A percentile compares a stretch with the other conserved stretches of the same genome.
These are phyloP conservation scores for Neonothopanus nambi DNA, from an alignment of 1,284 basidiomycete genomes.

Conservation along the genomic window DNA sequence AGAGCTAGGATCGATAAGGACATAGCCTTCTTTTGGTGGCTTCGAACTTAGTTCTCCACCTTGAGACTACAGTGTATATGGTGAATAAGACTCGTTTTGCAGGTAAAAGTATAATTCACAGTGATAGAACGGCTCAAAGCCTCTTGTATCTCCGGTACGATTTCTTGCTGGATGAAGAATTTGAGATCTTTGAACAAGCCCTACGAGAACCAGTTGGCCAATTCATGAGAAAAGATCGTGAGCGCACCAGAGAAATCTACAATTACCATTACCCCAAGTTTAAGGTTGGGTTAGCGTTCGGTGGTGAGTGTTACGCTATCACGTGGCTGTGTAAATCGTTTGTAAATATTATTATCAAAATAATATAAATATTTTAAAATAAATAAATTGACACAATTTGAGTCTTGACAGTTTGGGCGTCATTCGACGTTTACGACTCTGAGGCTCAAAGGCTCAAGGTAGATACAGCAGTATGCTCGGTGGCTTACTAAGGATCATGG, in stretches of 20 bases:
- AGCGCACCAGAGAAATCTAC: background rate
- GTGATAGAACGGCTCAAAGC: conserved; percentile 8
- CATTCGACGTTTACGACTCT: no score
- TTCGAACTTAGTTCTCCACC: conserved; percentile 76
- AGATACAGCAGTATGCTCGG: no score
- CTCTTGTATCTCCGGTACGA: conserved; percentile 1
- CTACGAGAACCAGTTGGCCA: background rate
- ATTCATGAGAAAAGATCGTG: background rate
- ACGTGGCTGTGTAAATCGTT: no score
- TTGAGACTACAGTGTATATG: conserved; percentile 44
- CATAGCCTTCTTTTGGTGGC: conserved; percentile 71
- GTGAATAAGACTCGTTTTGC: background rate
- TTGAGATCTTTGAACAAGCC: conserved; percentile 4
- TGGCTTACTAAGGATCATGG: no score
- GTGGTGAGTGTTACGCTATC: no score
- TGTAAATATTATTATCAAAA: no score
- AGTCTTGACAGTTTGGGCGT: no score
- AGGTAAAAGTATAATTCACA: background rate
- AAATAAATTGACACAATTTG: no score
- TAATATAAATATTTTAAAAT: no score
- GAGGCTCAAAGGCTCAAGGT: no score
- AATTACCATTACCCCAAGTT: conserved; percentile 26
- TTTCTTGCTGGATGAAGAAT: conserved; percentile 12
- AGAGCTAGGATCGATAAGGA: conserved; percentile 67
- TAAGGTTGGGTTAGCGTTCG: conserved; percentile 10